phyloP scores from a whole-genome alignment of 1,139 yeast species.

The Citeromyces hawaiiensis region DNA sequence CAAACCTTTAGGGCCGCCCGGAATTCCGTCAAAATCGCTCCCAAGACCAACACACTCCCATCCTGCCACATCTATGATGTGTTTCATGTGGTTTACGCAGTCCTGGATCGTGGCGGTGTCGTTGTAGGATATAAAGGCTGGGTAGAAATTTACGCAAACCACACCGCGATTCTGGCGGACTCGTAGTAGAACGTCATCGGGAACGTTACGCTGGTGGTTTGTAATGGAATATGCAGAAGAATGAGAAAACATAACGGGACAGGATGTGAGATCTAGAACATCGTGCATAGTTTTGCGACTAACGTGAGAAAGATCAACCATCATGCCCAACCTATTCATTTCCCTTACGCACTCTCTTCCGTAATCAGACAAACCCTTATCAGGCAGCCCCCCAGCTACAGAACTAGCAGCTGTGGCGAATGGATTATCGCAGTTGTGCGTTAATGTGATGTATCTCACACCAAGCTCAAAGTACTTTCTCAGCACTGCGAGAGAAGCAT shows the following conservation, averaged over 20 bases:
- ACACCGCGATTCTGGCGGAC: conserved; percentile 34
- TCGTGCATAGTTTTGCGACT: conserved; percentile 36
- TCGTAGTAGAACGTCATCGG: conserved; percentile 28
- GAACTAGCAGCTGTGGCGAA: conserved; percentile 41
- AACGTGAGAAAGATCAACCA: conserved; percentile 41
- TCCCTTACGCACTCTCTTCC: conserved; percentile 28
- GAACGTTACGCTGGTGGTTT: conserved; percentile 31
- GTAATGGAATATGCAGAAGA: conserved; percentile 28
- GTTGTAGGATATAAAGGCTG: conserved; percentile 21
- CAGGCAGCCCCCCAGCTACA: conserved; percentile 27
- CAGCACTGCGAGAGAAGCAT: conserved; percentile 31
- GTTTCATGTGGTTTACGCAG: conserved; percentile 30
- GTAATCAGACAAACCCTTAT: conserved; percentile 26
- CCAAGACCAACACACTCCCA: conserved; percentile 46
- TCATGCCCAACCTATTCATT: conserved; percentile 40
- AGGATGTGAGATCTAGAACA: conserved; percentile 23
- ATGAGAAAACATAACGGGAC: conserved; percentile 40
- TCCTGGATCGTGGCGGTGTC: conserved; percentile 27
- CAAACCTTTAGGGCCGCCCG: conserved; percentile 30
- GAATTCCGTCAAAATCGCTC: conserved; percentile 41
- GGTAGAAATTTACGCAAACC: conserved; percentile 32
- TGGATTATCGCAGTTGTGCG: conserved; percentile 43
- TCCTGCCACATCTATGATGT: conserved; percentile 30
- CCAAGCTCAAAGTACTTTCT: conserved; percentile 34
- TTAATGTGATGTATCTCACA: conserved; percentile 35